Evolutionary conservation across 2,329 filamentous ascomycete genomes (phyloP), one percentile per base, ranked within the genome.

Genomic region (Trichothecium roseum): DNA sequence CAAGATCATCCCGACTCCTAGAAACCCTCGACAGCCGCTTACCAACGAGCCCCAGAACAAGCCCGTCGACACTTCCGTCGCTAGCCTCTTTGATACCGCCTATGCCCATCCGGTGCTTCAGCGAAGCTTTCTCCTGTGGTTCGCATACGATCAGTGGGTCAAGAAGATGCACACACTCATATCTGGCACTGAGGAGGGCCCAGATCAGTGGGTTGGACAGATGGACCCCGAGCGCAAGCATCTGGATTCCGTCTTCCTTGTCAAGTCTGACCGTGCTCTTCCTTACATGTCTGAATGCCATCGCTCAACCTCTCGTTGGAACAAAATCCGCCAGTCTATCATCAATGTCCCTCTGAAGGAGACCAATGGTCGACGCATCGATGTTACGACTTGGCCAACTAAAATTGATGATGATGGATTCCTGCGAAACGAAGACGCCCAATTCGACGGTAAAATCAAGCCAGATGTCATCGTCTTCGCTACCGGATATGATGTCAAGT

Each of bases 61-160:
- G 28, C 66, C 67, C 0, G 56, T 66, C 12, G 67, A 71, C 41
- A 57, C 60, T 3, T 59, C 60, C 1, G 53, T 63, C 2, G 65
- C 64, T 8, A 68, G 64, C 36, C 46, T 71, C 5, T 69, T 72
- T 40, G 66, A 71, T 40, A 69, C 67, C 0, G 63, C 64, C 4
- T 71, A 71, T 36, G 60, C 64, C 5, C 66, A 68, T n/a, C 61
- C 62, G 0, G 38, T 59, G 4, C 49, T 71, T 1, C 61, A 65
- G 38, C 55, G 55, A n/a, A 60, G 60, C 12, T 50, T 44, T 1
- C 40, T 64, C 3, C 54, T 63, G 5, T 70, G 67, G 67, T 43
- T 42, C 1, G 62, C 62, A 36, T 71, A 71, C 39, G 61, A 69
- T 35, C 43, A 45, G 17, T 68, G 64, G 46, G 57, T 68, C 38